Conservation (phyloP, 2,329 filamentous ascomycete genomes). For the Cercospora sp. region DNA sequence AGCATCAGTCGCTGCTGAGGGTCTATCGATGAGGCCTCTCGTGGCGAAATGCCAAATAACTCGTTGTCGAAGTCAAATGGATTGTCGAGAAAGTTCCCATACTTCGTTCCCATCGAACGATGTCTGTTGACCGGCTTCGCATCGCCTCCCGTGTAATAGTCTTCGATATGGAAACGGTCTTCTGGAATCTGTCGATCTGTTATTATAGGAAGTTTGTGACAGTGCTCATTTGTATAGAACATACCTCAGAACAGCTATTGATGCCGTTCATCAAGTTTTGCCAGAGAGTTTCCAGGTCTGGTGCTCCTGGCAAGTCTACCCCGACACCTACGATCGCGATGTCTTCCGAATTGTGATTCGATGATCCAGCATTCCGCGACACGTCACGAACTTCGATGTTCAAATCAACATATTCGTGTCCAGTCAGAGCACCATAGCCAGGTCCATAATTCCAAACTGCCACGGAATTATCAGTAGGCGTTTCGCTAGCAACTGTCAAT, state of each 20-base stretch:
- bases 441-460: slow-evolving; percentile 14
- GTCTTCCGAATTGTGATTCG: background rate
- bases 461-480: background rate
- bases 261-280: slow-evolving; percentile 10
- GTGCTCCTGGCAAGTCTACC: slow-evolving; percentile 10
- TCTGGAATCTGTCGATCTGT: background rate
- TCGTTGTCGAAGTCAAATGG: slow-evolving; percentile 16
- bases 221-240: background rate
- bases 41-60: slow-evolving; percentile 14
- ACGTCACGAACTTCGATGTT: slow-evolving; percentile 10
- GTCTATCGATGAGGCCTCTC: slow-evolving; percentile 20
- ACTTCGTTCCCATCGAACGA: slow-evolving; percentile 16
- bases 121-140: slow-evolving; percentile 5
- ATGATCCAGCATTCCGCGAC: background rate
- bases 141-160: slow-evolving; percentile 14
- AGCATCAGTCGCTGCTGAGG: slow-evolving; percentile 19
- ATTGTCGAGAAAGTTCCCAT: slow-evolving; percentile 18
- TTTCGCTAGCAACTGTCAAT: background rate
- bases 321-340: slow-evolving; percentile 15
- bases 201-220: background rate
- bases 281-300: slow-evolving; percentile 10
- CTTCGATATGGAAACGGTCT: slow-evolving; percentile 17
- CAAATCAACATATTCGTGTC: background rate
- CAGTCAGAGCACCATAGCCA: slow-evolving; percentile 15
- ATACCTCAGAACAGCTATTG: slow-evolving; percentile 17